These are phyloP conservation scores for Colletotrichum camelliae DNA, from an alignment of 2,329 filamentous ascomycete genomes.

Conservation along the genomic window DNA sequence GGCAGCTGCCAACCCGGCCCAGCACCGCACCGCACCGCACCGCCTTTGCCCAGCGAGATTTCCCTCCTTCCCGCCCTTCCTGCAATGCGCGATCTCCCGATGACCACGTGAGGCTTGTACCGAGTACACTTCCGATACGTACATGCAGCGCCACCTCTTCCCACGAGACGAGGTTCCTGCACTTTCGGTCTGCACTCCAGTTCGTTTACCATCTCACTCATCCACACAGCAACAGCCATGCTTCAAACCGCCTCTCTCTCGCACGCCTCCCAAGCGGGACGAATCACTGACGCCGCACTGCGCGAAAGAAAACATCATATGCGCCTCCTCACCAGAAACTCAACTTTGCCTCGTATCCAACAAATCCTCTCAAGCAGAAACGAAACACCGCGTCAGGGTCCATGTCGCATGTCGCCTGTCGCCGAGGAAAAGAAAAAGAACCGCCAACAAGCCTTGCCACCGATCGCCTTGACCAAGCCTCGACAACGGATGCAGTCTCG, in stretches of 20 bases:
- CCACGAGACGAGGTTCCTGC: background rate
- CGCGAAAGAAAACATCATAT: background rate
- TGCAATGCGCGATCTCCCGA: slow-evolving; percentile 24
- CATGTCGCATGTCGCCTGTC: background rate
- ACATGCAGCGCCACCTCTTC: background rate
- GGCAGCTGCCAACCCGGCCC: background rate
- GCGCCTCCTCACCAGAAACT: background rate
- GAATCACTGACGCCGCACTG: background rate
- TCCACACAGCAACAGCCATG: background rate
- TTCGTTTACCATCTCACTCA: background rate
- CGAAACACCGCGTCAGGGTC: background rate
- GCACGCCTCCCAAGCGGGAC: background rate
- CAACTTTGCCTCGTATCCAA: background rate
- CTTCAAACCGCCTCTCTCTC: background rate
- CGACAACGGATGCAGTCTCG: background rate
- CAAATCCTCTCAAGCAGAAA: background rate
- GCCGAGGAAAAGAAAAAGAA: background rate
- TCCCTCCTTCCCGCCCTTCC: slow-evolving; percentile 10
- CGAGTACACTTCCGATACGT: background rate
- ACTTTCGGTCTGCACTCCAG: background rate
- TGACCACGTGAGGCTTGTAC: slow-evolving; percentile 14
- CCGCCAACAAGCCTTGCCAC: background rate
- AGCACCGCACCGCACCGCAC: background rate
- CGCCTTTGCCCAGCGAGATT: background rate
- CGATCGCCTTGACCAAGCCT: background rate